Evolutionary conservation across 129 eudicot species (phyloP), one percentile per base, ranked within the genome.

Genomic region (Chrysanthemum seticuspe): DNA sequence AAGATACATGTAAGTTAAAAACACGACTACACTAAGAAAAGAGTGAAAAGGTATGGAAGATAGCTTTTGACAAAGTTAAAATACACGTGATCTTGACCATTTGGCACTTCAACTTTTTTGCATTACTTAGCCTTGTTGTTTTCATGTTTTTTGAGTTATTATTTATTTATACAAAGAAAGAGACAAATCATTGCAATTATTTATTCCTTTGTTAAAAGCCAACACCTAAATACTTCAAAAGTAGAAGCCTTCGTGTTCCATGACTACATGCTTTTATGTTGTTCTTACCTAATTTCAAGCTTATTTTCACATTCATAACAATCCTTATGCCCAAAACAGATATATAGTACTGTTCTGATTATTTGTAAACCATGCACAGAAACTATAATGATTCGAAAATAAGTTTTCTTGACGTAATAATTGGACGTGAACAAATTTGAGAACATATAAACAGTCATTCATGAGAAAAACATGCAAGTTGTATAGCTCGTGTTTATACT

Each of bases 81-180:
- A 63, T 53, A 71, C 76, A 71, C 64, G 77, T 78, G 77, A 64
- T 44, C 45, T 60, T 77, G 72, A 71, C 81, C 77, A 78, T 62
- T 78, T 71, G 81, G 76, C 81, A 78, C 55, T 70, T 49, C 77
- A 64, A 71, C 77, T 21, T 71, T 75, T 78, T 72, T 8, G 68
- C 73, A 55, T 78, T 78, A 78, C 82, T 78, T 78, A 78, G 82
- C 82, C 82, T 71, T 51, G 77, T 71, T 64, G 82, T 78, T 78
- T 78, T 78, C 82, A 65, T 71, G 68, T 15, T 63, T 44, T 60
- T 62, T 25, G 14, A 21, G 27, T 48, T 49, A 21, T 61, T 75
- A 36, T 23, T 52, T 78, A n/a, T 5, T 52, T 36, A 55, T 21
- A 52, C 0, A 70, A 63, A 47, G 50, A 71, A 78, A 68, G 56